Base-by-base conservation (phyloP, 306 rosid genomes). In the Trifolium fragiferum region DNA sequence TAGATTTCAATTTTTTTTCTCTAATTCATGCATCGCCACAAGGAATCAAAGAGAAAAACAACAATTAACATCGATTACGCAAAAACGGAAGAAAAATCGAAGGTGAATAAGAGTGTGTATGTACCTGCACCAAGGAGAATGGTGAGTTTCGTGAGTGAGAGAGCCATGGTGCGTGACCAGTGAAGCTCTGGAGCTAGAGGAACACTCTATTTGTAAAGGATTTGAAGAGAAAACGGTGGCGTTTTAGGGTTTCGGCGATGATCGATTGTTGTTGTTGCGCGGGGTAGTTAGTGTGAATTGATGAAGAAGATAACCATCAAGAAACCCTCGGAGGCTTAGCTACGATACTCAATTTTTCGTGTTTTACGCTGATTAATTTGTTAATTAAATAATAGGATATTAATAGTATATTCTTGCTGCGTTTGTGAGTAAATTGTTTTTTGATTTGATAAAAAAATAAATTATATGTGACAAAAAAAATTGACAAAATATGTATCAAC, bases 91-190 rank as follows among this genome's bases (percentile, higher is more conserved):
- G 27, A 14, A 40, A 21, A 44, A 19, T 40, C 69, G 30, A 10
- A 15, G 27, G 1, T 18, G 14, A 21, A 74, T 21, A 44, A 66
- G 23, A 76, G 30, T 67, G 84, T 13, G 68, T 50, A 67, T 50
- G 57, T 41, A 95, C 99, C 99, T 86, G 99, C 99, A 37, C 99
- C 98, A 12, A 95, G 68, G 79, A 95, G 87, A 82, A 95, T 85
- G 82, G 90, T 81, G 55, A 95, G 81, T 90, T 85, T 95, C 65
- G 88, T 97, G 38, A 92, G 76, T 57, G 97, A 53, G 40, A 94
- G 83, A 84, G 95, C 87, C 98, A 94, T 94, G 80, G 88, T 59
- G 82, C 50, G 74, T 72, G 37, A 41, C 50, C 66, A 66, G 74
- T 72, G 61, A 64, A 11, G 72, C 73, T 67, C 67, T 20, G 54